Base-by-base conservation (phyloP, 352 stramenopile genomes). In the Proteromonas lacertae region DNA sequence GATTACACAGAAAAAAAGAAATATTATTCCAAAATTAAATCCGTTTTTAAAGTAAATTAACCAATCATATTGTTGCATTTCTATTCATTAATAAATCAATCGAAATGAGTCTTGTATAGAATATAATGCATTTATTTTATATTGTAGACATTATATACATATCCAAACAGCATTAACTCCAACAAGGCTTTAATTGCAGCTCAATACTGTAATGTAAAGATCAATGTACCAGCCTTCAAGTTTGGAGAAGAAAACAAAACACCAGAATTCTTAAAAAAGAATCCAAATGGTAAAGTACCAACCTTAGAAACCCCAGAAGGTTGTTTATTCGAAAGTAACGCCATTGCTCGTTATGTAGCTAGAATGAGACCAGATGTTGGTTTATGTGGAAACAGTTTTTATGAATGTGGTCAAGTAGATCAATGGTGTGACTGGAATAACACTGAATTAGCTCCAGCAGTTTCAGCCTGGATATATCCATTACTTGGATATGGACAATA, bases 181-280 rank as follows among this genome's bases (percentile, higher is more conserved):
- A 84, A 90, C 48, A 82, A 87, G 58, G 61, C 64, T 38, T 62
- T 91, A 14, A 80, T 92, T 53, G 74, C 75, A 18, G 76, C 78
- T 32, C 66, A 90, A 57, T 90, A 77, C 51, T 78, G 76, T 35
- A 59, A 59, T 37, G 50, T 90, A 16, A 48, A 71, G 28, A 58
- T 86, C 14, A 57, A 70, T 39, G 51, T 81, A 26, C 58, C 62
- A 23, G 52, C 66, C 20, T 75, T 83, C 44, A 51, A 76, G 37
- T 17, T 52, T 1, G 52, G 44, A 9, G 37, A n/a, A 7, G 52
- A 63, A 25, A 63, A 54, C 44, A 55, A 73, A 51, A 60, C 57
- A 16, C 42, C 53, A 26, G 57, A 59, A 31, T 75, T 81, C 42
- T 48, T 67, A 34, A 46, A 49, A 22, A 82, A 86, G 55, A 81